Evolutionary conservation across 73 alveolate genomes (phyloP).

Genomic region (Uronychia setigera): DNA sequence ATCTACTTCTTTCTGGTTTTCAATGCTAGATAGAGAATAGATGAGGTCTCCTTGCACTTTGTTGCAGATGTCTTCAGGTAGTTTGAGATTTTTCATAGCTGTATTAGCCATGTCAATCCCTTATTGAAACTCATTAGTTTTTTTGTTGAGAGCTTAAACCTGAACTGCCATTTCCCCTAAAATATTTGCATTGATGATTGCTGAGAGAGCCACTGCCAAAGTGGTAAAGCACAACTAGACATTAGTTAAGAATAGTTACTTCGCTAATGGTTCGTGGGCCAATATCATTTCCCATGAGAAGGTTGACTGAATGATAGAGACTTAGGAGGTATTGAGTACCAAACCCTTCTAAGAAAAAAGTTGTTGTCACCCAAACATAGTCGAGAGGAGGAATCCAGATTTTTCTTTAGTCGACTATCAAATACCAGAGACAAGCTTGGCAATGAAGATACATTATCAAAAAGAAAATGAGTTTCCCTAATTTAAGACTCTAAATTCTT

Average conservation of each 20-base stretch:
- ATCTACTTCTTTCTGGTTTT: not conserved
- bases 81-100: slow-evolving; percentile 62
- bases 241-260: not conserved
- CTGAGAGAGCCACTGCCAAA: slow-evolving; percentile 39
- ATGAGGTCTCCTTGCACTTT: not conserved
- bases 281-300: slow-evolving; percentile 64
- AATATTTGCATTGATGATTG: slow-evolving; percentile 64
- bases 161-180: slow-evolving; percentile 70
- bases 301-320: slow-evolving; percentile 53
- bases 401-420: slow-evolving; percentile 15
- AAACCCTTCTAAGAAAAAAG: not conserved
- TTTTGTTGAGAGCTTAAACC: slow-evolving; percentile 22
- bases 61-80: slow-evolving; percentile 40
- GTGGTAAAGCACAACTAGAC: slow-evolving; percentile 29
- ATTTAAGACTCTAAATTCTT: slow-evolving; percentile 10
- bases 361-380: slow-evolving; percentile 21
- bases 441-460: slow-evolving; percentile 40
- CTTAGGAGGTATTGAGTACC: slow-evolving; percentile 15
- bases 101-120: slow-evolving; percentile 51
- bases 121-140: slow-evolving; percentile 29
- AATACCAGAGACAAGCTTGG: slow-evolving; percentile 49
- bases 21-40: not conserved
- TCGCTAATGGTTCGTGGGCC: slow-evolving; percentile 37
- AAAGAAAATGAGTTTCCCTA: slow-evolving; percentile 35
- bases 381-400: slow-evolving; percentile 59